Base-by-base conservation (phyloP, 2,329 filamentous ascomycete species). In the Periconia digitata region DNA sequence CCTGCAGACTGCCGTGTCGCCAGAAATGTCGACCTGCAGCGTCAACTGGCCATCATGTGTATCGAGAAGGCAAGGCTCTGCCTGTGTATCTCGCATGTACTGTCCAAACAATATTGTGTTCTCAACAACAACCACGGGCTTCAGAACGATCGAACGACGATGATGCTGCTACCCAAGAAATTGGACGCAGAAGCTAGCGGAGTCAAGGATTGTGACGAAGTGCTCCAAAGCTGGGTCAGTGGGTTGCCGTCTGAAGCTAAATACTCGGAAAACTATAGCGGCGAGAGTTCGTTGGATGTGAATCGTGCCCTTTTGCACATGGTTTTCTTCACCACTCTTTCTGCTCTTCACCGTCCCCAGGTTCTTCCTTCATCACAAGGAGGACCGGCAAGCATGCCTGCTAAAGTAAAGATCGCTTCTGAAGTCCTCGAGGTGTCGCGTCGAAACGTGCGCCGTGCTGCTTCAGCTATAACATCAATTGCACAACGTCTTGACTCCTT, bases 101-200 rank as follows among this genome's bases (percentile, higher is more conserved):
- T 97, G 40, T 87, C 88, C 36, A 87, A 91, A 27, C 92, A 96
- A 67, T 96, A 96, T 70, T 95, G 91, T 21, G 90, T 96, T 3
- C 76, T 96, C 35, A 90, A 92, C 64, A 87, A 90, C 60, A 87
- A 92, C 59, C 89, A 90, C 13, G 84, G 88, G 50, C 76, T 82
- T 4, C 73, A 80, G 34, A 89, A 86, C 51, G 85, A 89, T 40
- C 89, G 76, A 47, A 86, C 84, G 1, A 86, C 83, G 16, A 92
- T 95, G 84, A 94, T 95, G 87, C 77, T 96, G 21, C 86, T 95
- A 38, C 91, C 92, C 4, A 95, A 95, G 72, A 95, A 92, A 72
- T 81, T 87, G 29, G 82, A 90, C 46, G 85, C 89, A n/a, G 90
- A 92, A 61, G 84, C 87, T 2, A 87, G 88, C 56, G 86, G 89